Conservation (phyloP, 2,329 filamentous ascomycete genomes). For the Nemania bipapillata region DNA sequence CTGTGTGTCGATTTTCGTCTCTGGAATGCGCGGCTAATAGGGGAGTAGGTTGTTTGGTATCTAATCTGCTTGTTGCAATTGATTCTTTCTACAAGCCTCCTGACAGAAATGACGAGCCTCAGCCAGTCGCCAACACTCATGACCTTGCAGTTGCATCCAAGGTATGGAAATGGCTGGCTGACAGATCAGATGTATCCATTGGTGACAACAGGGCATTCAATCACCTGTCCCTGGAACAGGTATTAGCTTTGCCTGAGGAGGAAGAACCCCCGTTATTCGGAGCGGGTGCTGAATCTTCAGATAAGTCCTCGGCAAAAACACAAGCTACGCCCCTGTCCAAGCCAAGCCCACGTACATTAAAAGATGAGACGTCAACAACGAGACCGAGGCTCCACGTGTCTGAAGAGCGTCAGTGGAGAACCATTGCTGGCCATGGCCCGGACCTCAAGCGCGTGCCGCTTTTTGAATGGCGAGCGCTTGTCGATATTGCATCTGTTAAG, state of each 20-base stretch:
- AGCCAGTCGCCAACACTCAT: conserved; percentile 25
- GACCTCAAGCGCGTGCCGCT: conserved; percentile 68
- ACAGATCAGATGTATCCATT: conserved; percentile 56
- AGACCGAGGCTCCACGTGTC: conserved; percentile 60
- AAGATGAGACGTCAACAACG: conserved; percentile 18
- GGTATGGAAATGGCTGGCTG: conserved; percentile 57
- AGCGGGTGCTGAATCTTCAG: background rate
- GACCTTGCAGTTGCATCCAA: conserved; percentile 55
- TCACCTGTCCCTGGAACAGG: conserved; percentile 55
- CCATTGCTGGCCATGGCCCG: conserved; percentile 67
- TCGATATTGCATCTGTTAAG: conserved; percentile 67
- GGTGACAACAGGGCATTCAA: conserved; percentile 53
- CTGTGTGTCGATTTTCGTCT: background rate
- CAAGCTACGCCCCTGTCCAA: background rate
- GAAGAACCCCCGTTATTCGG: conserved; percentile 26
- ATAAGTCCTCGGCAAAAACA: background rate
- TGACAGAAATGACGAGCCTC: conserved; percentile 5
- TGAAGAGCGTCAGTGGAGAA: conserved; percentile 68
- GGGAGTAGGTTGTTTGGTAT: conserved; percentile 46
- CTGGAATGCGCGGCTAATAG: conserved; percentile 35
- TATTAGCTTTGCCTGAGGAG: conserved; percentile 54
- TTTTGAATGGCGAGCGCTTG: conserved; percentile 68
- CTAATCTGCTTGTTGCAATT: conserved; percentile 45
- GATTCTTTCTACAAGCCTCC: conserved; percentile 43
- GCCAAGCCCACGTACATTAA: background rate